Evolutionary conservation across 106 monocot species (phyloP).

Genomic region (Dendrobium nobile): DNA sequence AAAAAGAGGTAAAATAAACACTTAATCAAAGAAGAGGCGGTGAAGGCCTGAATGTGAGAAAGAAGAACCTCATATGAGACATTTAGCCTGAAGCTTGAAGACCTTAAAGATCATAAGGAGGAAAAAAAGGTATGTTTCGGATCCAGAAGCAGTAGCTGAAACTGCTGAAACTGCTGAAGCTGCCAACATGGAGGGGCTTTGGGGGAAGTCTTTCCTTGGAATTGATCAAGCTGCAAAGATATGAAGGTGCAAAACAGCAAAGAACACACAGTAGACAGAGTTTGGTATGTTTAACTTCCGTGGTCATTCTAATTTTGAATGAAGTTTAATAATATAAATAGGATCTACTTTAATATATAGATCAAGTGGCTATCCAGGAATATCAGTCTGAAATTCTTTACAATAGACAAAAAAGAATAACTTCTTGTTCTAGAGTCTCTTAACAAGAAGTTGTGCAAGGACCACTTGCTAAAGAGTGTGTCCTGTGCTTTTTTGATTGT

Average conservation of each 20-base stretch:
- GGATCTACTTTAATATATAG: neutral
- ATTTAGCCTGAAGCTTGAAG: no score
- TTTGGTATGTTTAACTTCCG: no score
- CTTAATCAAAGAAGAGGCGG: no score
- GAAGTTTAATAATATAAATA: neutral
- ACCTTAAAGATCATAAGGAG: neutral
- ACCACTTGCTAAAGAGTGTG: neutral
- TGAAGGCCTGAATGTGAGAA: no score
- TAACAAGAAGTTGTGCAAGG: neutral
- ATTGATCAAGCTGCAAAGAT: no score
- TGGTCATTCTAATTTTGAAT: neutral
- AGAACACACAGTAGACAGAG: no score
- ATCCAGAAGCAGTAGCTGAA: neutral
- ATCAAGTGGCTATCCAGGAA: neutral
- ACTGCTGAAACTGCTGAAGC: neutral
- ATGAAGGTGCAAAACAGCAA: no score
- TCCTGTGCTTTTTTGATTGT: neutral
- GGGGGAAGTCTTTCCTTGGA: no score
- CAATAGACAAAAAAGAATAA: slow-evolving; percentile 1
- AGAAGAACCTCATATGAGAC: no score
- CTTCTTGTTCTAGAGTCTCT: neutral
- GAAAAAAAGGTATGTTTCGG: neutral
- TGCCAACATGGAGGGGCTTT: neutral
- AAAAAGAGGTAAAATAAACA: no score
- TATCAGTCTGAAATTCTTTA: neutral